Evolutionary conservation across 257 asterid genomes (phyloP), one percentile per base, ranked within the genome.

Genomic region (Eucommia ulmoides): DNA sequence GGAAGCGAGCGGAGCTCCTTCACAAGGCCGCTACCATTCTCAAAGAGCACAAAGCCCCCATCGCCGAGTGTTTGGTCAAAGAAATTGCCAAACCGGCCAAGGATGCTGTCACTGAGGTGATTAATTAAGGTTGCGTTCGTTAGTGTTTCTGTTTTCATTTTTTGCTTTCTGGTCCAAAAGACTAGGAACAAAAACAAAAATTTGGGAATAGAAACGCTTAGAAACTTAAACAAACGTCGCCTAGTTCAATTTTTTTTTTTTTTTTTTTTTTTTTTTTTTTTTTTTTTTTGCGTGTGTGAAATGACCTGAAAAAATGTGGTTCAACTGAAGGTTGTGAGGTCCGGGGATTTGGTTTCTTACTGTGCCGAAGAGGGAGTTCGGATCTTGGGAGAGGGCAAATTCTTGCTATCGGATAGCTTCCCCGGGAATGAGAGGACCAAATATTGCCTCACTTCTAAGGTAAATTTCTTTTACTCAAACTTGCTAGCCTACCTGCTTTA

Each of bases 1-100:
- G 98, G 98, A 89, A 80, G 64, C 81, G 98, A 2, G 98, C 98
- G 0, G 96, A 89, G 93, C 81, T 89, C 48, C 96, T 89, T 49
- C 96, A 89, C 71, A 89, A 78, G 61, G 98, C 98, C 20, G 98
- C 93, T 45, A 96, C 88, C 11, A 80, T 89, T 47, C 91, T 89
- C 3, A 89, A 89, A 64, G 96, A 82, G 70, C 88, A 85, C 63
- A 89, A 70, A 54, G 81, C 71, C 55, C 96, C 98, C 2, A 89
- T 89, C 49, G 98, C 94, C 8, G 98, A 89, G 55, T 93, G 96
- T 55, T 72, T 89, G 46, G 73, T 89, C 0, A 89, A 89, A 60
- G 98, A 89, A 69, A 89, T 89, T 22, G 98, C 98, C 0, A 89
- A 89, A 63, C 98, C 98, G 33, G 92, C 94, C 3, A 89, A 89